Evolutionary conservation across 2,329 filamentous ascomycete genomes (phyloP), one percentile per base, ranked within the genome.

Genomic region (Drechslerella dactyloides): DNA sequence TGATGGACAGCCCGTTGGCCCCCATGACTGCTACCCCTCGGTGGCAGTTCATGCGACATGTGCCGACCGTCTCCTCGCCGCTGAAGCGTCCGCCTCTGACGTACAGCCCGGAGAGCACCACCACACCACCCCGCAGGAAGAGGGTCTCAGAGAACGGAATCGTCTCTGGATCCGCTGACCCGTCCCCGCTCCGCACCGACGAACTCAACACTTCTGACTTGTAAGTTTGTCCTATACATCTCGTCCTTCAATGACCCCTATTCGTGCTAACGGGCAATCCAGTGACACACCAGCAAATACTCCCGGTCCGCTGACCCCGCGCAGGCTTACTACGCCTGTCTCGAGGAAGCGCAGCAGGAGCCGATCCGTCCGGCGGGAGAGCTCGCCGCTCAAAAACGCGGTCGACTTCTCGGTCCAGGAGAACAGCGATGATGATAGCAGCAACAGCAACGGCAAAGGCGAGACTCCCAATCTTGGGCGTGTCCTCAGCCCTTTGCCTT

Each of bases 351-450:
- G 65, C 15, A 46, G 48, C 10, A 53, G 66, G 8, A 64, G 66
- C 30, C 55, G 66, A 19, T 64, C 66, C 1, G 46, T 70, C 13
- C 44, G 59, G n/a, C 10, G 60, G 17, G 66, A 63, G 24, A 70
- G 66, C 54, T 70, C 66, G n/a, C 66, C 66, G 30, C 66, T 70
- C 24, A 70, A 70, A 54, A 70, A 70, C 51, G 60, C 66, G 27
- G 66, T 70, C 24, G 54, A 64, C 15, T 70, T 70, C 48, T 46
- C 65, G 8, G 24, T 40, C 13, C 66, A 60, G 13, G 53, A n/a
- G n/a, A n/a, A 63, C 11, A 21, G 23, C 27, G 55, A 40, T 23
- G 55, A 24, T n/a, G 55, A 52, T n/a, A 15, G 6, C 3, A 8
- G 27, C 1, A 51, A 17, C 35, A 27, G 33, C 23, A 21, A 10